Conservation (phyloP, 768 basidiomycete species). For the Lanmaoa pseudosensibilis region DNA sequence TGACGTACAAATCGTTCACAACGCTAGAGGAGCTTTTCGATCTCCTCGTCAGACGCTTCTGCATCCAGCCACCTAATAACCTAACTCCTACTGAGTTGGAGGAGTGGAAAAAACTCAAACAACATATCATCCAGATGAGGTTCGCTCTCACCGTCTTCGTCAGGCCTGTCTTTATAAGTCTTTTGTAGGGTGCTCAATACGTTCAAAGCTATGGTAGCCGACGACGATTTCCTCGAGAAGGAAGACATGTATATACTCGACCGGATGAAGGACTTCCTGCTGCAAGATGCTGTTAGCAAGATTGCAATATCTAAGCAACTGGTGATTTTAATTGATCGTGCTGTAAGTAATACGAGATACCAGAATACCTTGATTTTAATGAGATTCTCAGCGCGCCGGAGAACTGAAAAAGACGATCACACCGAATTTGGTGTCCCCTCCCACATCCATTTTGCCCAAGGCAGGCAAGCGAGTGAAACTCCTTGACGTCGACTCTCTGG, state of each 20-base stretch:
- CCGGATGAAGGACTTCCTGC: constrained; percentile 77
- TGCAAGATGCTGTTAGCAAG: constrained; percentile 60
- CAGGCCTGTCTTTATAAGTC: background rate
- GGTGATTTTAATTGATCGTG: constrained; percentile 70
- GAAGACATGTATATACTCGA: constrained; percentile 83
- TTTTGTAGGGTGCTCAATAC: constrained; percentile 73
- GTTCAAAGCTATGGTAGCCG: constrained; percentile 84
- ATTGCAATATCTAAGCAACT: constrained; percentile 76
- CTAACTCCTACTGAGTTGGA: constrained; percentile 60
- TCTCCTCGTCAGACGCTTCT: constrained; percentile 76
- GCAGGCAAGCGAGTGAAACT: constrained; percentile 73
- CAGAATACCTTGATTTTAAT: constrained; percentile 13
- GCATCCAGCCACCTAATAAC: constrained; percentile 69
- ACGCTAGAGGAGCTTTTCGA: constrained; percentile 80
- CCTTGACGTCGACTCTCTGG: constrained; percentile 82
- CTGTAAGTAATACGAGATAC: constrained; percentile 49
- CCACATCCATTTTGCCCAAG: constrained; percentile 74
- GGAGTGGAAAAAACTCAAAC: constrained; percentile 85
- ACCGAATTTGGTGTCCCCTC: constrained; percentile 59
- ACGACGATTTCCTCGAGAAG: constrained; percentile 80
- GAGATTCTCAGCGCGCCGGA: constrained; percentile 46
- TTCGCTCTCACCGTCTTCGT: constrained; percentile 37
- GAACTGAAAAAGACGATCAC: constrained; percentile 57
- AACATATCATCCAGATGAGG: constrained; percentile 85
- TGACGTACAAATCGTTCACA: constrained; percentile 96